These are phyloP conservation scores for Fusarium sublunatum DNA, from an alignment of 2,329 filamentous ascomycete species.

Conservation along the genomic window DNA sequence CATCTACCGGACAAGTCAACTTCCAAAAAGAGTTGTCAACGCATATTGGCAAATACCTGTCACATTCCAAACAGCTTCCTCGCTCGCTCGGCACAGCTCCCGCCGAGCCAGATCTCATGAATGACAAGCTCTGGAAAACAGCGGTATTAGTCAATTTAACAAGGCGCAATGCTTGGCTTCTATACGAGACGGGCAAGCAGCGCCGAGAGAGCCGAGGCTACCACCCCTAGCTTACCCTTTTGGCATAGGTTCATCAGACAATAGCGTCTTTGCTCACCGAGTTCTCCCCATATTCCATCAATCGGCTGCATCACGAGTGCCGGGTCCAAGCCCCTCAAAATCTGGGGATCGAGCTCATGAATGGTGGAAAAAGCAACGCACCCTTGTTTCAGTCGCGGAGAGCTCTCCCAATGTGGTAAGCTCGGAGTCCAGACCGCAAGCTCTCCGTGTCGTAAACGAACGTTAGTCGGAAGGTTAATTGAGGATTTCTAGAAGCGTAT, in stretches of 20 bases:
- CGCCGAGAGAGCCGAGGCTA: background rate
- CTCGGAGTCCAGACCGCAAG: slow-evolving; percentile 22
- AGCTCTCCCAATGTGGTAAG: slow-evolving; percentile 18
- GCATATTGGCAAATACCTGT: slow-evolving; percentile 4
- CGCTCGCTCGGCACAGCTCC: slow-evolving; percentile 5
- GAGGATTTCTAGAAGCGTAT: background rate
- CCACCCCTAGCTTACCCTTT: no score
- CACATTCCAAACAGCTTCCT: background rate
- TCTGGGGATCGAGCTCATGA: background rate
- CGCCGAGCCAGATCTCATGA: background rate
- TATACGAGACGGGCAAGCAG: background rate
- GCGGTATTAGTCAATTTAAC: background rate
- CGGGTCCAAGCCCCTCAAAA: background rate
- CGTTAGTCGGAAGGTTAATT: slow-evolving; percentile 6
- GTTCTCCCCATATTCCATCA: slow-evolving; percentile 20
- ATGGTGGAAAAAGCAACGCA: slow-evolving; percentile 32
- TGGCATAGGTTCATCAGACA: background rate
- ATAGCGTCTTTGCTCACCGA: background rate
- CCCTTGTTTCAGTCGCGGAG: slow-evolving; percentile 18
- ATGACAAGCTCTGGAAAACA: background rate
- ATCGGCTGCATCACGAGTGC: slow-evolving; percentile 15
- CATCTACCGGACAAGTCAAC: no score
- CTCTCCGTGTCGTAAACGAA: slow-evolving; percentile 20
- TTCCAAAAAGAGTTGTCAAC: background rate
- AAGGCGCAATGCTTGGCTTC: background rate